Base-by-base conservation (phyloP, 768 basidiomycete genomes). In the Mycena floridula region DNA sequence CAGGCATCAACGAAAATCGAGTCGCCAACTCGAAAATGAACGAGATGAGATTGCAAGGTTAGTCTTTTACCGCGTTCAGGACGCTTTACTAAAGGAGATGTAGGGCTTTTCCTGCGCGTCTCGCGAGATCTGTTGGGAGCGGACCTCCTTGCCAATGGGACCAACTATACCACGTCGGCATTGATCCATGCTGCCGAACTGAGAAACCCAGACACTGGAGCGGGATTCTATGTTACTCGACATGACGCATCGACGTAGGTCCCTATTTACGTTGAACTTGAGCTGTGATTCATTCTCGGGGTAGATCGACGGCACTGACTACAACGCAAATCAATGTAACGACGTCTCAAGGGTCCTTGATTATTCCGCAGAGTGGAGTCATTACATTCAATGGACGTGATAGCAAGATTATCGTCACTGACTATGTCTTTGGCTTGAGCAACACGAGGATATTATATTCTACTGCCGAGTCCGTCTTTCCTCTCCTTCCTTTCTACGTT, bases 41-140 rank as follows among this genome's bases (percentile, higher is more conserved):
- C 44, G 74, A 74, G 52, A 74, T 76, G 72, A 59, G 72, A 40
- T 58, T 71, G n/a, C 72, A 71, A 67, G 75, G 73, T 68, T 32
- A n/a, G 30, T 51, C 11, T 43, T 48, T 42, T 12, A 20, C 23
- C 6, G 13, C 5, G 23, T 28, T 37, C n/a, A 3, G 16, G 32
- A 16, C 13, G 15, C 37, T 7, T 23, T 12, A 28, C 28, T 32
- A 25, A 20, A 35, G 42, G 24, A 12, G 11, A 40, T 27, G n/a
- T 26, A 72, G 72, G 72, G n/a, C 61, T 72, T 15, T 79, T 79
- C 58, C 62, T 77, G 7, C 65, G 74, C 22, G 73, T 74, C n/a
- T 70, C 73, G 4, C 65, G 70, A 7, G 75, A 76, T 53, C 59
- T 76, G 16, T 60, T 70, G 15, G 64, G 60, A 18, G 62, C 73